These are phyloP conservation scores for Ambrosiella cleistominuta DNA, from an alignment of 2,329 filamentous ascomycete genomes.

Conservation along the genomic window DNA sequence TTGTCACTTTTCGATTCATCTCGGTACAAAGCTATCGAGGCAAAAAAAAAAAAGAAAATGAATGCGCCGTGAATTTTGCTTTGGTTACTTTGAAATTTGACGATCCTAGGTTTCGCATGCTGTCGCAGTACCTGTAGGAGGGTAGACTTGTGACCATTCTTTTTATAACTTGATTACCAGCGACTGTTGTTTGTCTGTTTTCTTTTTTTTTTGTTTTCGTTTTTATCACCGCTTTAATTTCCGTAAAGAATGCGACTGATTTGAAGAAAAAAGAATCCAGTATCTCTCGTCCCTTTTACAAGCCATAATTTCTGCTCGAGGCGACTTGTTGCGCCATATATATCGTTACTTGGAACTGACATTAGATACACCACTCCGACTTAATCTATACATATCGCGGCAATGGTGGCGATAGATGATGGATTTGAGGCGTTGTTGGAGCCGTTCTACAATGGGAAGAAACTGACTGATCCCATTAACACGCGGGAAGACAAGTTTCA, in stretches of 20 bases:
- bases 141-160: neutral
- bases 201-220: neutral
- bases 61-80: neutral
- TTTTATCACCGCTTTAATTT: neutral
- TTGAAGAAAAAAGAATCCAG: neutral
- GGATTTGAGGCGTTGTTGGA: slow-evolving; percentile 49
- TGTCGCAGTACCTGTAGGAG: neutral
- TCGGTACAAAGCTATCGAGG: neutral
- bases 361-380: neutral
- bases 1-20: slow-evolving; percentile 10
- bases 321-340: neutral
- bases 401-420: slow-evolving; percentile 40
- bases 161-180: neutral
- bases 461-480: slow-evolving; percentile 45
- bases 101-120: neutral
- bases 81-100: neutral
- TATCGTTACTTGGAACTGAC: neutral
- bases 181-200: neutral
- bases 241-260: slow-evolving; percentile 1
- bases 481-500: slow-evolving; percentile 84
- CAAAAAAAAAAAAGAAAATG: slow-evolving; percentile 7
- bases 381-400: neutral
- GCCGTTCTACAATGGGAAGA: slow-evolving; percentile 52
- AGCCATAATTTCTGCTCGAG: neutral
- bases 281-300: neutral